Conservation (phyloP, 1,284 basidiomycete species). For the Trichosporon faecale region DNA sequence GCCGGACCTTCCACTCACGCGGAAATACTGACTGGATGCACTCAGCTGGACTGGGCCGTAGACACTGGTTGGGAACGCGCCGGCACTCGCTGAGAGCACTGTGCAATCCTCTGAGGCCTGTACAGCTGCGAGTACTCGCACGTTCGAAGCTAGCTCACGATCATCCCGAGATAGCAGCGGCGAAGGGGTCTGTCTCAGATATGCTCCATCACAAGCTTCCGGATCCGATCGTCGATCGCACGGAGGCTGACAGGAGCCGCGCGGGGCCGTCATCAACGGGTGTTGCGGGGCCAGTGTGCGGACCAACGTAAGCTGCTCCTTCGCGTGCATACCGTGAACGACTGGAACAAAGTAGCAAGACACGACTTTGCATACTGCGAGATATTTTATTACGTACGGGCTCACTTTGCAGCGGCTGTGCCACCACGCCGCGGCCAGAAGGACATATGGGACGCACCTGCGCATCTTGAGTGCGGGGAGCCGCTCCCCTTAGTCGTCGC, state of each 20-base stretch:
- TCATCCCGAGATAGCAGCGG: too few species aligned
- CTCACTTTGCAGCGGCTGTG: neutral
- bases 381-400: neutral
- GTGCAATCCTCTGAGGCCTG: too few species aligned
- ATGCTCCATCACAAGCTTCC: neutral
- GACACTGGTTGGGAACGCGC: too few species aligned
- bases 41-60: too few species aligned
- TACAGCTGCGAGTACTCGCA: too few species aligned
- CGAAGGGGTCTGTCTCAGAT: neutral
- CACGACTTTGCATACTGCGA: neutral
- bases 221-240: neutral
- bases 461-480: neutral
- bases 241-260: neutral
- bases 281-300: too few species aligned
- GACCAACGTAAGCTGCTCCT: neutral
- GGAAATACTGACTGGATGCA: too few species aligned
- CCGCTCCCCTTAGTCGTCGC: slow-evolving; percentile 21
- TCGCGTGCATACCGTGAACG: too few species aligned
- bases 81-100: too few species aligned
- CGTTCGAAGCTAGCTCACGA: neutral
- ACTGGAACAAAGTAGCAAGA: too few species aligned
- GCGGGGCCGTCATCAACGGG: neutral
- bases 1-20: too few species aligned
- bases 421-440: neutral
- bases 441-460: neutral